Evolutionary conservation across 2,329 filamentous ascomycete species (phyloP), one percentile per base, ranked within the genome.

Genomic region (Aspergillus sp.): DNA sequence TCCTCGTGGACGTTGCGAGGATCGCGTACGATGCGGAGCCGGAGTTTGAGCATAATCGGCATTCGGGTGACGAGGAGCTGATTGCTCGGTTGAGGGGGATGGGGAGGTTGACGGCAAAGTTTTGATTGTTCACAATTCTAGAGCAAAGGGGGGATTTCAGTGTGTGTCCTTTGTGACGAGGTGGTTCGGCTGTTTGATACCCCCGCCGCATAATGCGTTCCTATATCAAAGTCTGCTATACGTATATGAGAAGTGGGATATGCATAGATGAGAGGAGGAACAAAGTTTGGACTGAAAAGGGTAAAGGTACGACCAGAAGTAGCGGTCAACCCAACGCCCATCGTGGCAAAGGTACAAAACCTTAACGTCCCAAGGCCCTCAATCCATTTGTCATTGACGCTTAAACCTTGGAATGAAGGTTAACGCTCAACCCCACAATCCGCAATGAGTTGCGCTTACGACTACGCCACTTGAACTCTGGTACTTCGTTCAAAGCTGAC

Each of bases 1-100:
- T 98, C 58, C 76, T 97, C 58, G 91, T 97, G 5, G 94, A 98
- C 78, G 90, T 91, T 4, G 93, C 94, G 38, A 83, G 91, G 64
- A 84, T 96, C 19, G 94, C 93, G 22, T 98, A 95, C 74, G 89
- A 80, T 2, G 85, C 90, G 78, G 87, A 91, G 73, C 94, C 94
- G 4, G 90, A 92, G 73, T 96, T 97, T 75, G 92, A 96, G 80
- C 86, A 87, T 70, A 86, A 87, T 64, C 81, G 80, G 58, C 83
- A 87, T 73, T 84, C 87, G 70, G 87, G 87, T 0, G 89, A 91
- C 67, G 89, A 91, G 72, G 83, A 84, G 41, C 85, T 90, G 81
- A 89, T 91, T 68, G 79, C 73, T 47, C 77, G 81, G 53, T 69
- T 91, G 64, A 71, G 84, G 63, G 80, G 78, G 65, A 81, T 86